Percentiles rank a stretch among this genome's conserved stretches.
These are phyloP conservation scores for Oxytropis ochrocephala DNA, from an alignment of 306 rosid genomes.

Conservation along the genomic window DNA sequence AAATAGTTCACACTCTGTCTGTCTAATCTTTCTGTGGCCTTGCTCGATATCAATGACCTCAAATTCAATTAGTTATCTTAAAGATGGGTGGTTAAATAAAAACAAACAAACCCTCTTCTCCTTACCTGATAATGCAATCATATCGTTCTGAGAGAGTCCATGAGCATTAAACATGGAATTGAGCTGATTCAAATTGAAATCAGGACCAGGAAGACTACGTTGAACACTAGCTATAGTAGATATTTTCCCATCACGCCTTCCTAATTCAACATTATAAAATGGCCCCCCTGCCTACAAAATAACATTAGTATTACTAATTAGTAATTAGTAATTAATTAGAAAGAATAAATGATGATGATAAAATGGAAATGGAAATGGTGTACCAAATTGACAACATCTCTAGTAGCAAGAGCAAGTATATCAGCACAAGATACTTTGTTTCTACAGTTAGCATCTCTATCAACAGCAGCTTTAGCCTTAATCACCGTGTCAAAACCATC, in stretches of 20 bases:
- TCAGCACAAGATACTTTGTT: conserved; percentile 92
- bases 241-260: conserved; percentile 70
- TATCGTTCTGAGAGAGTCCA: conserved; percentile 64
- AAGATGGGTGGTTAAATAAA: no score
- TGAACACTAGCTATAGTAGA: conserved; percentile 51
- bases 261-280: conserved; percentile 66
- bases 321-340: not conserved
- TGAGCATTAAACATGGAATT: conserved; percentile 41
- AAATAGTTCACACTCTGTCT: no score
- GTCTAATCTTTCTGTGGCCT: no score
- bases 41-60: no score
- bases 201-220: conserved; percentile 61
- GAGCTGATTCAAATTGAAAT: conserved; percentile 44
- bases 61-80: no score
- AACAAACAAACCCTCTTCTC: no score
- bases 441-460: conserved; percentile 41
- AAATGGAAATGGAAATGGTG: not conserved
- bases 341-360: not conserved
- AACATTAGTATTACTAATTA: not conserved
- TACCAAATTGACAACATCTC: conserved; percentile 76
- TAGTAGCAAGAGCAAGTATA: conserved; percentile 78
- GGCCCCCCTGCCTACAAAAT: conserved; percentile 75
- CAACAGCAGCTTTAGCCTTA: conserved; percentile 81
- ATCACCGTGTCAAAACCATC: conserved; percentile 90
- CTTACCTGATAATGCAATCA: conserved; percentile 87